Evolutionary conservation across 1,139 yeast genomes (phyloP), one percentile per base, ranked within the genome.

Genomic region (Zygosaccharomyces sapae): DNA sequence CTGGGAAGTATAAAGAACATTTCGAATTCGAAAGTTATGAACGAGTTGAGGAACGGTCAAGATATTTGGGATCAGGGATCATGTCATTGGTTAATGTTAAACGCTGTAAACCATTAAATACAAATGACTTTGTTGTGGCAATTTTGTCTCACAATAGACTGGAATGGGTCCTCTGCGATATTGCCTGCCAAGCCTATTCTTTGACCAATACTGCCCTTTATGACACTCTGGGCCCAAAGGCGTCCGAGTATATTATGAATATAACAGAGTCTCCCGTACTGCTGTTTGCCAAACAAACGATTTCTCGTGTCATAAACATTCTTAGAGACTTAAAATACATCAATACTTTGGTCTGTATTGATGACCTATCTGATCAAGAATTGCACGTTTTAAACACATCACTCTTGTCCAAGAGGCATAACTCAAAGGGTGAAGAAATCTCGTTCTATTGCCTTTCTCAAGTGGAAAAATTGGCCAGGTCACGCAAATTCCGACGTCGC

Each of bases 31-130:
- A 75, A 53, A 63, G 76, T 6, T 83, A 74, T 59, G 55, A 54
- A 8, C 63, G 71, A 36, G 69, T 77, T 8, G 66, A 69, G 27
- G 54, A 61, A 39, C 70, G 81, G 44, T 73, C 77, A 46, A 65
- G 67, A 44, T 66, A 76, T 45, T 70, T 85, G 39, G 94, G 89
- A 4, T 69, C 86, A 2, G 95, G 94, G 9, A 58, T 86, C 27
- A 71, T 80, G 54, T 72, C 78, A 41, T 64, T 78, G 10, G 74
- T 80, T 46, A 75, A 52, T 47, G 61, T 59, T 3, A 70, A 71
- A 41, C 59, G 70, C 33, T 68, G 68, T 18, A 61, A 67, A 18
- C 57, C 67, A 41, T 62, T 66, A 30, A 50, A 60, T 46, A 54
- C 57, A 13, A 66, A 67, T 30, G 69, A 69, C 33, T 80, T 78